Evolutionary conservation across 768 basidiomycete species (phyloP), one percentile per base, ranked within the genome.

Genomic region (Phylloporus rhodoxanthus): DNA sequence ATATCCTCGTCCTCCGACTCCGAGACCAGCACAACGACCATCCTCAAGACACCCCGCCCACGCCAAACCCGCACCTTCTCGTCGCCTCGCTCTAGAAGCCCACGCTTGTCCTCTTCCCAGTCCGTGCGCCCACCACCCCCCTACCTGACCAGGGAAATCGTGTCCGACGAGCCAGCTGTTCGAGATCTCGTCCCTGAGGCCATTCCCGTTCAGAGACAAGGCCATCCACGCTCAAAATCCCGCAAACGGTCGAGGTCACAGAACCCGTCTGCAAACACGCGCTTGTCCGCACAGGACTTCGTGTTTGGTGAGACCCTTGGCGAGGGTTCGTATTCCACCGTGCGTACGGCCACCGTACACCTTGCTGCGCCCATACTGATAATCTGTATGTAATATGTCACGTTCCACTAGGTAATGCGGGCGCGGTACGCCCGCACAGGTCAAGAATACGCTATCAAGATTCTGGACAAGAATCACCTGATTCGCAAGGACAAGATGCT

Each of bases 381-480:
- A 6, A 41, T 38, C 48, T 52, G 47, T 32, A 48, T 43, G 53
- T 50, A 46, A 51, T 49, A 50, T 17, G 15, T 50, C 23, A 52
- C 39, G 47, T 34, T 47, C 8, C 43, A 32, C 14, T 34, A 85
- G 86, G 85, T 84, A 30, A 75, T 77, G 65, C 71, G 72, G 26
- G 84, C 75, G 39, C 75, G 72, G 33, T 72, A 81, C 50, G 65
- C 73, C 30, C 65, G 72, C 34, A 82, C 82, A 14, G 75, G 80
- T 17, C 77, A 84, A 50, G 70, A 77, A 41, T 89, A 86, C 61
- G 87, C 88, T 3, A 76, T 89, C 60, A 90, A 91, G 68, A 79
- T 88, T 14, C 74, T 92, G 45, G 87, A 91, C 69, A 94, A 94
- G 73, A 79, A 76, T 33, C 87, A 91, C 62, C 75, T 94, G 43